phyloP scores from a whole-genome alignment of 1,284 basidiomycete genomes.

The Papiliotrema laurentii region DNA sequence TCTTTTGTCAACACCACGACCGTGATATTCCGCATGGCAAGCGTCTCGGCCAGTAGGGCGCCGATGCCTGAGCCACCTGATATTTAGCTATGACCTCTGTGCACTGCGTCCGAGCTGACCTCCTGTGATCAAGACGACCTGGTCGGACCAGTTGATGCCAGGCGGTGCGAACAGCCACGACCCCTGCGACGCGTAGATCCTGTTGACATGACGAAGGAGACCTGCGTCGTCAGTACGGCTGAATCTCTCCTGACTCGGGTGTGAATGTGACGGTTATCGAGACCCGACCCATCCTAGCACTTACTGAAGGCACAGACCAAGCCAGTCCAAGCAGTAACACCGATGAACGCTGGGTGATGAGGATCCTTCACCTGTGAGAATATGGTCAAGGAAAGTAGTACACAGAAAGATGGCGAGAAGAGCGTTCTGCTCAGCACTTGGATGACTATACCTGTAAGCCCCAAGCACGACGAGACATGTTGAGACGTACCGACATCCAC shows the following conservation, averaged over 20 bases:
- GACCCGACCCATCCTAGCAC: too few relatives aligned
- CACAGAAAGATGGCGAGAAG: constrained; percentile 77
- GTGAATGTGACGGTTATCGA: too few relatives aligned
- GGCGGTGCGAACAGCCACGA: constrained; percentile 57
- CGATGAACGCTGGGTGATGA: constrained; percentile 54
- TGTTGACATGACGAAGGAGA: constrained; percentile 63
- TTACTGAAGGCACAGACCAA: constrained; percentile 61
- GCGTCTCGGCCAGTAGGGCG: constrained; percentile 72
- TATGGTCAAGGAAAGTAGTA: constrained; percentile 69
- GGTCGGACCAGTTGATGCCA: constrained; percentile 71
- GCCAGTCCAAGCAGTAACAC: constrained; percentile 56
- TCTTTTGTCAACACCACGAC: constrained; percentile 82
- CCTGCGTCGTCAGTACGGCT: too few relatives aligned
- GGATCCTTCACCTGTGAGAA: constrained; percentile 60
- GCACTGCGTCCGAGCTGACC: constrained; percentile 52
- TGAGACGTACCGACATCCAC: background rate
- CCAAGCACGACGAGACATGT: background rate
- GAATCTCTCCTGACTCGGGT: too few relatives aligned
- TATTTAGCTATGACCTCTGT: constrained; percentile 5
- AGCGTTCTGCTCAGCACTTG: constrained; percentile 69
- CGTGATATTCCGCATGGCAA: constrained; percentile 65
- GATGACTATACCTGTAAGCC: constrained; percentile 33
- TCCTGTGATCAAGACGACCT: constrained; percentile 84
- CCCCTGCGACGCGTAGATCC: constrained; percentile 66
- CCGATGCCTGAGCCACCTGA: constrained; percentile 84